phyloP scores from a whole-genome alignment of 805 yeast species.

The Barnettozyma populi region DNA sequence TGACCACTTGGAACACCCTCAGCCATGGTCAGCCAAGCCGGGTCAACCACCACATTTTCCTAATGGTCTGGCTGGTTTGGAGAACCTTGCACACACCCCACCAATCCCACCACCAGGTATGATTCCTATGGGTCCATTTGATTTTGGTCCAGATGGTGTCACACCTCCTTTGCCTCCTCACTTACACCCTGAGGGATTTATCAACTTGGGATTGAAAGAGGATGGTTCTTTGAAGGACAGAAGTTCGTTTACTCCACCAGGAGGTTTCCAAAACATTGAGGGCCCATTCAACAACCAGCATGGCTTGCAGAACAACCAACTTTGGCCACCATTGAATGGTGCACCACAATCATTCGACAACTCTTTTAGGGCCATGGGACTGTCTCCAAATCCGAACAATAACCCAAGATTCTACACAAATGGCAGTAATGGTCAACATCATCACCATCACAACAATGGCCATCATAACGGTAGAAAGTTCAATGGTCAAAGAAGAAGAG shows the following conservation, averaged over 20 bases:
- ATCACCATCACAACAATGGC: slow-evolving; percentile 9
- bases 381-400: slow-evolving; percentile 10
- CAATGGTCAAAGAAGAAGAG: slow-evolving; percentile 22
- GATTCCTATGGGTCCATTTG: slow-evolving; percentile 25
- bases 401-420: slow-evolving; percentile 15
- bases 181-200: slow-evolving; percentile 11
- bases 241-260: slow-evolving; percentile 10
- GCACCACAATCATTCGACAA: slow-evolving; percentile 17
- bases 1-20: slow-evolving; percentile 16
- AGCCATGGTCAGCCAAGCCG: slow-evolving; percentile 23
- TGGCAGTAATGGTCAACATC: slow-evolving; percentile 10
- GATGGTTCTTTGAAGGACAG: slow-evolving; percentile 9
- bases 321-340: slow-evolving; percentile 23
- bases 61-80: slow-evolving; percentile 12
- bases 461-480: slow-evolving; percentile 18
- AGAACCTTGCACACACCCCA: slow-evolving; percentile 17
- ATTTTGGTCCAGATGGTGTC: slow-evolving; percentile 23
- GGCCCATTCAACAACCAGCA: slow-evolving; percentile 9
- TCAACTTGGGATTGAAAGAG: slow-evolving; percentile 14
- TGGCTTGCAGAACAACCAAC: slow-evolving; percentile 18
- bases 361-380: slow-evolving; percentile 8
- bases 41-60: slow-evolving; percentile 18
- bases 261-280: slow-evolving; percentile 2
- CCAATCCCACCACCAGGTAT: slow-evolving; percentile 24
- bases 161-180: slow-evolving; percentile 15